phyloP scores from a whole-genome alignment of 2,329 filamentous ascomycete genomes.

The Dactylonectria macrodidyma region DNA sequence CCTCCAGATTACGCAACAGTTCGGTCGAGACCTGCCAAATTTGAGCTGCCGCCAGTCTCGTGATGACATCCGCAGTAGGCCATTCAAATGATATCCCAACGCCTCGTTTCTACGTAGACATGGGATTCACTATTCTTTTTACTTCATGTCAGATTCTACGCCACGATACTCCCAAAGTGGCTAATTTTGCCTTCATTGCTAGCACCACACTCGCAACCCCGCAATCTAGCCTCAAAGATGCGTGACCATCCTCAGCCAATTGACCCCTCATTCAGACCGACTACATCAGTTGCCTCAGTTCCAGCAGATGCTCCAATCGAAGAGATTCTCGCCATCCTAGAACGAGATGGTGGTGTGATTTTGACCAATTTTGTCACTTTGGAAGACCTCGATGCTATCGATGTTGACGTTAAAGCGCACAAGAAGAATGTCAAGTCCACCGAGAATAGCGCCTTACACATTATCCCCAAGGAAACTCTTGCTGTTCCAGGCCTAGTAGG shows the following conservation, averaged over 20 bases:
- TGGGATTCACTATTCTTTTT: not conserved
- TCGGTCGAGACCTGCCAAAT: conserved; percentile 8
- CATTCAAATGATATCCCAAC: not conserved
- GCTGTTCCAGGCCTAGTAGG: not conserved
- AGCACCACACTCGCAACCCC: not conserved
- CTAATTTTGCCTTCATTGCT: too few relatives aligned
- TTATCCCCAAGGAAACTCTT: not conserved
- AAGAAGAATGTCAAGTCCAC: not conserved
- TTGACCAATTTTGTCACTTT: not conserved
- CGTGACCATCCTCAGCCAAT: not conserved
- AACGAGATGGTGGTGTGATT: conserved; percentile 6
- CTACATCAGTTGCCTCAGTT: not conserved
- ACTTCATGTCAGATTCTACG: not conserved
- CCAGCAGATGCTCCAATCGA: not conserved
- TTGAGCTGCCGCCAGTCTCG: not conserved
- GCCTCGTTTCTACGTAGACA: not conserved
- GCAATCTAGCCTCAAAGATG: conserved; percentile 1
- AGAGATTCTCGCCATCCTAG: not conserved
- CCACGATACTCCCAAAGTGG: not conserved
- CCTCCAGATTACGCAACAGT: conserved; percentile 1
- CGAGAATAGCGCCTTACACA: conserved; percentile 1
- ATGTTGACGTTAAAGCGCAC: not conserved
- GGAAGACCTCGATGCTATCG: not conserved
- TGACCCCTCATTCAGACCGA: not conserved
- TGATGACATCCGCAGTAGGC: not conserved